phyloP scores from a whole-genome alignment of 305 asterid species.

The Fraxinus paxiana region DNA sequence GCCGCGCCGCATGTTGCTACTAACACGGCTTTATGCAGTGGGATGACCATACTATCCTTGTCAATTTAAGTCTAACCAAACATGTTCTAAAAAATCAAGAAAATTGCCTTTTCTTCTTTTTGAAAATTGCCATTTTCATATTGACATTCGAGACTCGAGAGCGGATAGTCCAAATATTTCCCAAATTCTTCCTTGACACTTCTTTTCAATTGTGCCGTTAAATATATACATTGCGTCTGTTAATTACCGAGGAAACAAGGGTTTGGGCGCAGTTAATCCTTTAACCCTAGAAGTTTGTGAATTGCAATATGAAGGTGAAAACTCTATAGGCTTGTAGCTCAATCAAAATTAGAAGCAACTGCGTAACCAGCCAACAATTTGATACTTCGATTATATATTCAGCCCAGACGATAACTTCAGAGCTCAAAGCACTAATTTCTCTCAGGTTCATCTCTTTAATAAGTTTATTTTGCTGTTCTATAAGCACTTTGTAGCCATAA shows the following conservation, averaged over 20 bases:
- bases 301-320: not conserved
- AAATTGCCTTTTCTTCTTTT: not conserved
- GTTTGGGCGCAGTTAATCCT: not conserved
- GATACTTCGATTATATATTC: not conserved
- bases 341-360: not conserved
- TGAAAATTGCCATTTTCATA: not conserved
- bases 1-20: too few species aligned
- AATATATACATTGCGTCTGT: not conserved
- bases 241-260: not conserved
- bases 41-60: too few species aligned
- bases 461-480: not conserved
- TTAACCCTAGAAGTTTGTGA: not conserved
- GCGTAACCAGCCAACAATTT: not conserved
- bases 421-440: not conserved
- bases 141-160: not conserved
- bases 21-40: too few species aligned
- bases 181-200: not conserved
- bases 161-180: not conserved
- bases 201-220: not conserved
- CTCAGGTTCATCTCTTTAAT: not conserved
- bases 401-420: not conserved
- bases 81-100: not conserved
- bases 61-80: not conserved
- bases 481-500: not conserved
- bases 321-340: not conserved